phyloP scores from a whole-genome alignment of 495 filamentous ascomycete genomes.

The Neurospora sp. region DNA sequence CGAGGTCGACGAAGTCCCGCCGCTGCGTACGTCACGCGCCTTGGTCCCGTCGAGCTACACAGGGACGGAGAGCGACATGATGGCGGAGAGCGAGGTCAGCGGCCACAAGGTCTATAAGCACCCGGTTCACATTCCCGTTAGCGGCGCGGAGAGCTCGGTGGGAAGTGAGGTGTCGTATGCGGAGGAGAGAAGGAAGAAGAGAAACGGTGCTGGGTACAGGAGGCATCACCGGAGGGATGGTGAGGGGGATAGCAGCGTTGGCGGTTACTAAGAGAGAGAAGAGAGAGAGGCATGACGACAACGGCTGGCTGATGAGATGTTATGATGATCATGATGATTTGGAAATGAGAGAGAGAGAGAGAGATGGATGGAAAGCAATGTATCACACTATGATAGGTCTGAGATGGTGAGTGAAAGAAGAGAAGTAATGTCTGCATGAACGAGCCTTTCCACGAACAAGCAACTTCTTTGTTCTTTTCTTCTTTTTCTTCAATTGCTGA shows the following conservation, averaged over 20 bases:
- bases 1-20: conserved; percentile 2
- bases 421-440: neutral
- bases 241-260: conserved; percentile 2
- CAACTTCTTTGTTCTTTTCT: neutral
- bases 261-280: neutral
- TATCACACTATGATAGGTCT: neutral
- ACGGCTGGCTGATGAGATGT: neutral
- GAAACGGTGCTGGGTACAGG: conserved; percentile 17
- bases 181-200: conserved; percentile 26
- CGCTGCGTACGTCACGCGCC: conserved; percentile 33
- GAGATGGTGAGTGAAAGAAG: neutral
- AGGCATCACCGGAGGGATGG: neutral
- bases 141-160: conserved; percentile 5
- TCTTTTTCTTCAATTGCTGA: neutral
- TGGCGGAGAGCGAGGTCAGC: conserved; percentile 43
- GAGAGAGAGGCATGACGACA: neutral
- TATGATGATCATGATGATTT: neutral
- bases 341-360: neutral
- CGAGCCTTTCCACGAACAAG: neutral
- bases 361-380: neutral
- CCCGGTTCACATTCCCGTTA: conserved; percentile 62
- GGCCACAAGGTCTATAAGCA: conserved; percentile 79
- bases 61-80: conserved; percentile 41
- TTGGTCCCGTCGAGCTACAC: conserved; percentile 14
- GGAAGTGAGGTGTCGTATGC: conserved; percentile 21